A percentile compares a stretch with the other conserved stretches of the same genome.
These are phyloP conservation scores for Geotrichum phurueaensis DNA, from an alignment of 1,139 yeast species.

Conservation along the genomic window DNA sequence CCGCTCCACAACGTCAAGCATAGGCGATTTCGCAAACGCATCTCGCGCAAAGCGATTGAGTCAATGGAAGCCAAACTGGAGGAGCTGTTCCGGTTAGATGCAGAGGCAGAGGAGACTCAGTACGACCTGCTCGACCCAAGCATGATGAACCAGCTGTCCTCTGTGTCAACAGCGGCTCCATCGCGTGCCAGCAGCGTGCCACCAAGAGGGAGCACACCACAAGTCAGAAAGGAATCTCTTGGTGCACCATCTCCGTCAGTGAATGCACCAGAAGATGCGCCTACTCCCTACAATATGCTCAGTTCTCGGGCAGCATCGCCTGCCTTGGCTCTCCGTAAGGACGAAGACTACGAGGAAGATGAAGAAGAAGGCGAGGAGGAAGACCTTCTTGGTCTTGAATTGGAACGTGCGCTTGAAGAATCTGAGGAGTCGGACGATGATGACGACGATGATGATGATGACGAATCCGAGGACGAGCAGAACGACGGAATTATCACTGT, in stretches of 20 bases:
- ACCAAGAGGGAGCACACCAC: slow-evolving; percentile 9
- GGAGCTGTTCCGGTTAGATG: slow-evolving; percentile 67
- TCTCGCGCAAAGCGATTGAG: slow-evolving; percentile 48
- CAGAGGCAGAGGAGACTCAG: slow-evolving; percentile 73
- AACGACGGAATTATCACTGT: slow-evolving; percentile 51
- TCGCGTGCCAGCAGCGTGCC: slow-evolving; percentile 14
- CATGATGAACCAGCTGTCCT: slow-evolving; percentile 20
- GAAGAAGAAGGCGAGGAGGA: slow-evolving; percentile 29
- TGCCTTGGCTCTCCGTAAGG: slow-evolving; percentile 24
- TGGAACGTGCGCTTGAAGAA: slow-evolving; percentile 24
- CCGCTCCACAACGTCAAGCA: slow-evolving; percentile 58
- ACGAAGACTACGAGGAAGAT: slow-evolving; percentile 22
- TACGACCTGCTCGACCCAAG: slow-evolving; percentile 67
- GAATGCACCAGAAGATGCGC: slow-evolving; percentile 22
- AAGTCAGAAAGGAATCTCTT: slow-evolving; percentile 1
- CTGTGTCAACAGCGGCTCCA: slow-evolving; percentile 7
- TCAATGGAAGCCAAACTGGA: slow-evolving; percentile 73
- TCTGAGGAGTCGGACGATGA: slow-evolving; percentile 28
- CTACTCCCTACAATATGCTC: slow-evolving; percentile 33
- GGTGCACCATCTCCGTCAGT: neutral
- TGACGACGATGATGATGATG: slow-evolving; percentile 25
- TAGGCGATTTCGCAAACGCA: slow-evolving; percentile 49
- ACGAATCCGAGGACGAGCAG: slow-evolving; percentile 34
- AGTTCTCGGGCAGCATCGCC: slow-evolving; percentile 22
- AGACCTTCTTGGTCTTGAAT: slow-evolving; percentile 25